Conservation (phyloP, 345 rosid species). For the Diplotaxis tenuifolia region DNA sequence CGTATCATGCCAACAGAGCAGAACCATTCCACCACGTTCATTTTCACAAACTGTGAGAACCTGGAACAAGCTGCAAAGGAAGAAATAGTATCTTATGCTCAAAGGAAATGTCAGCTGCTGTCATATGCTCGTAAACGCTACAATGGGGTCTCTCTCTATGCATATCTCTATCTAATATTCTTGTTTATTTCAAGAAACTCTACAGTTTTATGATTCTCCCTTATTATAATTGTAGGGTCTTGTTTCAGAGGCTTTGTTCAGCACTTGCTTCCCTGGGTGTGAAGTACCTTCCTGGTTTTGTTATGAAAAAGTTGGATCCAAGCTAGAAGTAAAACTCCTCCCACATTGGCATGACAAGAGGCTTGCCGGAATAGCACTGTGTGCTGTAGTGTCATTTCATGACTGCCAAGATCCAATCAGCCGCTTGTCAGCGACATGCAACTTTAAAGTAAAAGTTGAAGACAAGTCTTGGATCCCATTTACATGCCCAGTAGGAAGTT, state of each 20-base stretch:
- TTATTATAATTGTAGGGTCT: background rate
- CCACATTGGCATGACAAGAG: slow-evolving; percentile 29
- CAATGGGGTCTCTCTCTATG: background rate
- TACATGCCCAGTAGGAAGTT: slow-evolving; percentile 23
- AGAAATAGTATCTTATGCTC: background rate
- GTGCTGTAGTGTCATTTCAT: slow-evolving; percentile 16
- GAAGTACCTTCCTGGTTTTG: background rate
- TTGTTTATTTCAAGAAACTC: too few relatives aligned
- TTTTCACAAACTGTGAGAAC: background rate
- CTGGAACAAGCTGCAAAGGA: slow-evolving; percentile 11
- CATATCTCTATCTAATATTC: background rate
- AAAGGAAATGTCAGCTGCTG: background rate
- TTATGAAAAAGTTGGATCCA: slow-evolving; percentile 8
- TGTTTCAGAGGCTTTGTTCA: slow-evolving; percentile 1
- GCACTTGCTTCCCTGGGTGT: background rate
- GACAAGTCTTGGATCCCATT: slow-evolving; percentile 6
- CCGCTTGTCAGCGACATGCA: slow-evolving; percentile 19
- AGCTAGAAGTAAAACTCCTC: background rate
- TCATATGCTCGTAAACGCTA: slow-evolving; percentile 1
- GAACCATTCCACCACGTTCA: background rate
- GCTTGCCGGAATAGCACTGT: slow-evolving; percentile 14
- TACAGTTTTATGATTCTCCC: background rate
- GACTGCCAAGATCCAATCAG: slow-evolving; percentile 1
- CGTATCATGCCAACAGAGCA: background rate
- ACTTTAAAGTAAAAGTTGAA: background rate